A percentile compares a stretch with the other conserved stretches of the same genome.
phyloP scores from a whole-genome alignment of 768 basidiomycete genomes.

The Phaffia tasmanica region DNA sequence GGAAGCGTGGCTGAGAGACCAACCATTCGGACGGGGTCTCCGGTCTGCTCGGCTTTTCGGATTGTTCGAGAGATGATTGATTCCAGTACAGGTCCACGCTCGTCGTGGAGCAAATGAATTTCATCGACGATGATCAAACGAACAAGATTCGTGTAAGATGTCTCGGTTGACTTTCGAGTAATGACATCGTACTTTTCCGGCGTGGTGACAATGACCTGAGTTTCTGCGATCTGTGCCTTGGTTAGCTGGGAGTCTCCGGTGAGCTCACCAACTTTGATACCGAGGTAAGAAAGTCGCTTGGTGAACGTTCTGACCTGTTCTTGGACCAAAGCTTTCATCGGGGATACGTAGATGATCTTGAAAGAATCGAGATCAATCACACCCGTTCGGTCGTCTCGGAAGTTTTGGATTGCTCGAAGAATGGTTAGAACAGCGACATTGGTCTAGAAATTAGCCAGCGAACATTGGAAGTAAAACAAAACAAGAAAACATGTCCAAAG shows the following conservation, averaged over 20 bases:
- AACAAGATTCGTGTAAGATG: conserved; percentile 91
- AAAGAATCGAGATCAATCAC: conserved; percentile 74
- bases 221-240: conserved; percentile 90
- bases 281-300: conserved; percentile 56
- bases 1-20: conserved; percentile 96
- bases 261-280: conserved; percentile 82
- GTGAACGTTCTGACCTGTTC: conserved; percentile 97
- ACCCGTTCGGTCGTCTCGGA: conserved; percentile 70
- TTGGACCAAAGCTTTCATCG: conserved; percentile 98
- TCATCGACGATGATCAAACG: conserved; percentile 95
- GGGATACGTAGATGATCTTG: conserved; percentile 95
- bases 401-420: conserved; percentile 77
- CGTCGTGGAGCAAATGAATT: conserved; percentile 93
- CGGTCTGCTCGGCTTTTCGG: conserved; percentile 84
- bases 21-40: conserved; percentile 83
- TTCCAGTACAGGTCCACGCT: conserved; percentile 93
- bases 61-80: conserved; percentile 81
- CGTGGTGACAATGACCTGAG: conserved; percentile 95
- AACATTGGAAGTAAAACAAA: background rate
- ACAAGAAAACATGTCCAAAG: background rate
- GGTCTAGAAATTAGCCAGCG: conserved; percentile 49
- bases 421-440: conserved; percentile 96
- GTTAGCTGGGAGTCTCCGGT: conserved; percentile 98
- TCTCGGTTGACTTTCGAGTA: conserved; percentile 93
- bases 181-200: conserved; percentile 99